Conservation (phyloP, 345 rosid species). For the Xanthoceras sorbifolium region DNA sequence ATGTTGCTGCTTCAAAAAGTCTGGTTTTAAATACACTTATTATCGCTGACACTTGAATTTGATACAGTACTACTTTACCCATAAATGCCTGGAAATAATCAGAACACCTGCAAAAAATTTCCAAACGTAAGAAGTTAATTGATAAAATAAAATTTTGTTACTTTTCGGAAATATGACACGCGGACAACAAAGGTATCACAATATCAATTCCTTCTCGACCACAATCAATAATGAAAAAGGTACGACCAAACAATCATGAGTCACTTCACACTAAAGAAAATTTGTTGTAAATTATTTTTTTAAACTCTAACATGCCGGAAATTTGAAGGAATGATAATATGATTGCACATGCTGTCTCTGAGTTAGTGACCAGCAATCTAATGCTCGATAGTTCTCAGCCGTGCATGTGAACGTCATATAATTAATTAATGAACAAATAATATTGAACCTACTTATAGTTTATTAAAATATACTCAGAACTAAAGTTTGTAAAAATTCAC, state of each 20-base stretch:
- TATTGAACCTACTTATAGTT: too few species aligned
- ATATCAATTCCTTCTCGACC: not conserved
- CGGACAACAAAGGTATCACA: not conserved
- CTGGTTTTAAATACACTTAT: conserved; percentile 20
- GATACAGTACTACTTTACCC: conserved; percentile 18
- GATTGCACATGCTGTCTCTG: not conserved
- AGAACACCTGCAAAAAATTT: conserved; percentile 22
- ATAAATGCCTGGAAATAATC: conserved; percentile 19
- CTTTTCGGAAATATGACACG: not conserved
- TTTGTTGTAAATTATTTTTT: not conserved
- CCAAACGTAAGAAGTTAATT: not conserved
- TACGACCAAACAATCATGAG: not conserved
- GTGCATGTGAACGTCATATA: not conserved
- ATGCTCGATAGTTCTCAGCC: too few species aligned
- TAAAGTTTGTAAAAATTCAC: too few species aligned
- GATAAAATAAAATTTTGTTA: not conserved
- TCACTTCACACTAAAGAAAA: not conserved
- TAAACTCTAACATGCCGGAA: not conserved
- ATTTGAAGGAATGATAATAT: not conserved
- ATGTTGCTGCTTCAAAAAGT: conserved; percentile 24
- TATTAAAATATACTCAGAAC: too few species aligned
- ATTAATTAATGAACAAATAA: too few species aligned
- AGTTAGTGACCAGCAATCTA: too few species aligned
- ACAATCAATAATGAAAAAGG: not conserved
- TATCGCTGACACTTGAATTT: conserved; percentile 19